Evolutionary conservation across 2,329 filamentous ascomycete species (phyloP).

Genomic region (Phymatotrichopsis omnivora): DNA sequence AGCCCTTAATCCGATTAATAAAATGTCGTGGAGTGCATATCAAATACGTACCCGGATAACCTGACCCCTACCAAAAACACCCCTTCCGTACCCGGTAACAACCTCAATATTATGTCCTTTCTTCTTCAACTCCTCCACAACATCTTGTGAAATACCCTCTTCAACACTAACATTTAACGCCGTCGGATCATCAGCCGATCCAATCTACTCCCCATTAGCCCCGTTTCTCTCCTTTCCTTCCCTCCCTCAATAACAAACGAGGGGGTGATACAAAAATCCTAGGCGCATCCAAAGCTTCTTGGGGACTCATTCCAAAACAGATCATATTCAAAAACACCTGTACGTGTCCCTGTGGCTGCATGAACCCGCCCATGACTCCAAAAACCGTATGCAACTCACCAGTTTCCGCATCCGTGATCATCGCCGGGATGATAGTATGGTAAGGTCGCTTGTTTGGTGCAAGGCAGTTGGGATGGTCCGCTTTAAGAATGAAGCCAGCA

Average conservation of each 20-base stretch:
- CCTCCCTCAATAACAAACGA: background rate
- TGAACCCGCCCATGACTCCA: conserved; percentile 96
- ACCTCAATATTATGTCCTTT: conserved; percentile 63
- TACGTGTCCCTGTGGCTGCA: conserved; percentile 83
- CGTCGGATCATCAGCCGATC: conserved; percentile 41
- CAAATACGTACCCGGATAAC: conserved; percentile 68
- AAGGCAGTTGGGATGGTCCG: conserved; percentile 59
- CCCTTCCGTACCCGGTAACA: conserved; percentile 53
- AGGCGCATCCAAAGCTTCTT: conserved; percentile 82
- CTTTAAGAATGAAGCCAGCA: conserved; percentile 66
- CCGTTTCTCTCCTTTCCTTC: background rate
- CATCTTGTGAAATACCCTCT: conserved; percentile 59
- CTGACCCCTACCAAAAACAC: conserved; percentile 76
- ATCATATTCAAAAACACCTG: conserved; percentile 87
- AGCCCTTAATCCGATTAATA: conserved; percentile 55
- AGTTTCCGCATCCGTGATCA: conserved; percentile 59
- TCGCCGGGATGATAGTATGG: conserved; percentile 92
- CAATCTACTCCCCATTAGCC: conserved; percentile 4
- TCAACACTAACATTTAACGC: conserved; percentile 56
- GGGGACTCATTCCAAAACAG: conserved; percentile 68
- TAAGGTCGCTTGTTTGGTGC: conserved; percentile 81
- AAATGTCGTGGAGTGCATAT: no score
- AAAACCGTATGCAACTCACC: conserved; percentile 77
- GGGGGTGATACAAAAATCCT: conserved; percentile 63
- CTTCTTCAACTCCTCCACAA: conserved; percentile 53